These are phyloP conservation scores for Tephrocybe sp. DNA, from an alignment of 768 basidiomycete species.

Conservation along the genomic window DNA sequence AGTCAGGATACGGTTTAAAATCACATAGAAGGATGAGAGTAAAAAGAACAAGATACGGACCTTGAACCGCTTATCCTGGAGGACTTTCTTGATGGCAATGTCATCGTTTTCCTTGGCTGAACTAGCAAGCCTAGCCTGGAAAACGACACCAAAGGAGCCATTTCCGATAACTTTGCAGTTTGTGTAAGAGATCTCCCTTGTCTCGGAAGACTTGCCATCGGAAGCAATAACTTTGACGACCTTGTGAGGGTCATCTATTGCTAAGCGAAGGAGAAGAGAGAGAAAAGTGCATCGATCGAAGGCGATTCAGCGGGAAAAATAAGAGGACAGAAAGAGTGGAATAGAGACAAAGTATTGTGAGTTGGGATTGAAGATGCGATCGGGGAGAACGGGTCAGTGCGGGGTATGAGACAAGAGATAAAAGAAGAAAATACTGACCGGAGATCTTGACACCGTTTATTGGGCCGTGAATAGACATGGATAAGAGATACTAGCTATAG, in stretches of 20 bases:
- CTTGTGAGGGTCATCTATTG: slow-evolving; percentile 95
- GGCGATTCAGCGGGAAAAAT: slow-evolving; percentile 27
- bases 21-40: slow-evolving; percentile 7
- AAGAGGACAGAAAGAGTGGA: slow-evolving; percentile 7
- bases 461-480: slow-evolving; percentile 75
- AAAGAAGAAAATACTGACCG: slow-evolving; percentile 48
- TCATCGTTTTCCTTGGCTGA: slow-evolving; percentile 68
- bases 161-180: slow-evolving; percentile 99
- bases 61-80: slow-evolving; percentile 99
- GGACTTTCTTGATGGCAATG: slow-evolving; percentile 99
- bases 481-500: slow-evolving; percentile 16
- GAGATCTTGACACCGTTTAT: slow-evolving; percentile 89
- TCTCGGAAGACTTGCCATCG: slow-evolving; percentile 90
- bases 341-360: background rate
- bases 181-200: slow-evolving; percentile 87
- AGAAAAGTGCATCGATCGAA: slow-evolving; percentile 30
- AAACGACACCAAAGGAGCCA: slow-evolving; percentile 98
- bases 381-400: slow-evolving; percentile 17
- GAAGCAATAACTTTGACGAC: slow-evolving; percentile 94
- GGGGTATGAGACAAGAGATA: slow-evolving; percentile 22
- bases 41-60: slow-evolving; percentile 43
- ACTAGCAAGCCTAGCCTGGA: slow-evolving; percentile 85
- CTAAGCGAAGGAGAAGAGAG: slow-evolving; percentile 33
- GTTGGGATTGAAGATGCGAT: slow-evolving; percentile 26
- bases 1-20: slow-evolving; percentile 1